phyloP scores from a whole-genome alignment of 208 protist species.

The Trypanosoma grayi region DNA sequence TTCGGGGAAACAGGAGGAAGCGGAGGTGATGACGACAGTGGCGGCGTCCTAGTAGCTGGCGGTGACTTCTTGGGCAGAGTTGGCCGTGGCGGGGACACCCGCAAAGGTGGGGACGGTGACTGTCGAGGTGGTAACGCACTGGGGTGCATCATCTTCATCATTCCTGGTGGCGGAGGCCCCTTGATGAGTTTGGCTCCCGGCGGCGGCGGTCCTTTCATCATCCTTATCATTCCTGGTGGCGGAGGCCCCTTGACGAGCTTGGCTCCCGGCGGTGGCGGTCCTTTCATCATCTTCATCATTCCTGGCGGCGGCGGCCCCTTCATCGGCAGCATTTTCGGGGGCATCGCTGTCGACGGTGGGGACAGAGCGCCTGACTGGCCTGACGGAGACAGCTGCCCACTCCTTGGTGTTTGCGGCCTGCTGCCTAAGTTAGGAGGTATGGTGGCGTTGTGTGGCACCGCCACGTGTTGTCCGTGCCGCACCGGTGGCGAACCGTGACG shows the following conservation, averaged over 20 bases:
- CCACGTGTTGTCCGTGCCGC: no score
- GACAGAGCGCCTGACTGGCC: not conserved
- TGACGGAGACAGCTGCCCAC: not conserved
- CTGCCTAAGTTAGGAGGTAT: not conserved
- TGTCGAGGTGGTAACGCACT: not conserved
- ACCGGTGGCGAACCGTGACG: no score
- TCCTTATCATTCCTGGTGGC: constrained; percentile 29
- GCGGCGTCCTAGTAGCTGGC: no score
- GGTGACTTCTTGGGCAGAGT: not conserved
- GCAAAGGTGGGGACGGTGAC: constrained; percentile 4
- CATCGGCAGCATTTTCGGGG: not conserved
- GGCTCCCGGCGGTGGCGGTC: constrained; percentile 21
- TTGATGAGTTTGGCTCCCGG: constrained; percentile 44
- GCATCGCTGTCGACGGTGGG: not conserved
- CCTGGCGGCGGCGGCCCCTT: constrained; percentile 30
- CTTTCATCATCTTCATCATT: constrained; percentile 23
- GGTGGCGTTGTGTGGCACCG: not conserved
- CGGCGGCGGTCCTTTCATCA: constrained; percentile 14
- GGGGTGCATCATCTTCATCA: constrained; percentile 31
- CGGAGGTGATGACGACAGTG: no score
- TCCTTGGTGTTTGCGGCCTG: not conserved
- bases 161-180: constrained; percentile 39
- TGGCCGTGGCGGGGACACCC: not conserved
- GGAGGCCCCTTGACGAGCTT: constrained; percentile 19
- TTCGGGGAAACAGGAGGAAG: not conserved